Evolutionary conservation across 2,329 filamentous ascomycete genomes (phyloP), one percentile per base, ranked within the genome.

Genomic region (Epichloe baconii): DNA sequence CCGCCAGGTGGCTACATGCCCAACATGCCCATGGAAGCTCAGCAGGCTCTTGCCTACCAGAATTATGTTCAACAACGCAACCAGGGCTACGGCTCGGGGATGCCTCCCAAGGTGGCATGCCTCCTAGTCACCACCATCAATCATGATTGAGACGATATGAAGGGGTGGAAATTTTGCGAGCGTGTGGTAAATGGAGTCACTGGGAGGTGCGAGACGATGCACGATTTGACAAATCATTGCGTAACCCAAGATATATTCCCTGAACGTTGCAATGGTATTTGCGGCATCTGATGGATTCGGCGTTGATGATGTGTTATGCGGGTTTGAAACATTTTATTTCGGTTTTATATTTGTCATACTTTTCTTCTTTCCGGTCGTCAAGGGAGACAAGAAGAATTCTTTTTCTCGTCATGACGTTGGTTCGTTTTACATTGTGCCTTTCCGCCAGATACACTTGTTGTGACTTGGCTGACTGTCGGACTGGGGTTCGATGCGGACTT

Each of bases 41-140:
- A 88, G 63, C 83, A 89, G 68, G 86, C 88, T 55, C 75, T 88
- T 62, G 84, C 85, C 36, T 95, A 95, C 66, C 85, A 88, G 65
- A 86, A 82, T 67, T 93, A 93, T 64, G 82, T 94, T 61, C 83
- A 86, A 64, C 82, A 85, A 67, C 83, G 82, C 68, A 68, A 64
- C 56, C 79, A 79, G 63, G 77, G 78, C 57, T 82, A 80, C 62
- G 85, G 84, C 62, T 90, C 89, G 62, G 82, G 80, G 48, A 88
- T 94, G 82, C 85, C 85, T 49, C 78, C 85, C 83, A 86, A 65
- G 76, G 79, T 56, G 82, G 86, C 60, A 87, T 93, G 78, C 84
- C 86, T 52, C 85, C 88, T 62, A 87, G 88, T 71, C 83, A 86
- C 62, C 85, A 86, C 58, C 86, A 90, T 68, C 85, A 87, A 70